These are phyloP conservation scores for Backusella luteola DNA, from an alignment of 192 early-diverging fungal species.

Conservation along the genomic window DNA sequence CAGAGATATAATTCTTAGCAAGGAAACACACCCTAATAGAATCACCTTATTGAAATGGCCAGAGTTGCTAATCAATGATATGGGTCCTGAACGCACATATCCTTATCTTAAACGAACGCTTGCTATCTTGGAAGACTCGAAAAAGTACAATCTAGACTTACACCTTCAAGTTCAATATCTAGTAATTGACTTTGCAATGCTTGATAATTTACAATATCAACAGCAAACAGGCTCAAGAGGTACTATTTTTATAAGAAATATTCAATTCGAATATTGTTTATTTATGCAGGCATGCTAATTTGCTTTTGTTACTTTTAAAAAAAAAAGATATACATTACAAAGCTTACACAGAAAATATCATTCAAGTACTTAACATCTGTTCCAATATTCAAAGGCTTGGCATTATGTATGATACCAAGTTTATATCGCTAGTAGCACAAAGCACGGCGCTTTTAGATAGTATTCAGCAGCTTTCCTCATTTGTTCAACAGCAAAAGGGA, in stretches of 20 bases:
- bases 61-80: background rate
- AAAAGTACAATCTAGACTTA: background rate
- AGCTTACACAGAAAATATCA: background rate
- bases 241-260: background rate
- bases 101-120: background rate
- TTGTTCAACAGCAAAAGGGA: background rate
- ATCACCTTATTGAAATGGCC: background rate
- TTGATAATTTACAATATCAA: background rate
- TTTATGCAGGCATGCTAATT: background rate
- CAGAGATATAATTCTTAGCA: background rate
- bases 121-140: background rate
- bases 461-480: background rate
- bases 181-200: background rate
- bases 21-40: background rate
- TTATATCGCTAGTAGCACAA: background rate
- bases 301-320: background rate
- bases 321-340: background rate
- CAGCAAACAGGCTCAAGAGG: background rate
- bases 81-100: conserved; percentile 1
- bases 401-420: background rate
- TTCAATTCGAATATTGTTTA: background rate
- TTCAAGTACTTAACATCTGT: background rate
- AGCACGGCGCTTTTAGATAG: background rate
- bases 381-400: background rate
- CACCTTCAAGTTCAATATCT: background rate